These are phyloP conservation scores for Cryptomeria japonica DNA, from an alignment of 75 land plant genomes.

Conservation along the genomic window DNA sequence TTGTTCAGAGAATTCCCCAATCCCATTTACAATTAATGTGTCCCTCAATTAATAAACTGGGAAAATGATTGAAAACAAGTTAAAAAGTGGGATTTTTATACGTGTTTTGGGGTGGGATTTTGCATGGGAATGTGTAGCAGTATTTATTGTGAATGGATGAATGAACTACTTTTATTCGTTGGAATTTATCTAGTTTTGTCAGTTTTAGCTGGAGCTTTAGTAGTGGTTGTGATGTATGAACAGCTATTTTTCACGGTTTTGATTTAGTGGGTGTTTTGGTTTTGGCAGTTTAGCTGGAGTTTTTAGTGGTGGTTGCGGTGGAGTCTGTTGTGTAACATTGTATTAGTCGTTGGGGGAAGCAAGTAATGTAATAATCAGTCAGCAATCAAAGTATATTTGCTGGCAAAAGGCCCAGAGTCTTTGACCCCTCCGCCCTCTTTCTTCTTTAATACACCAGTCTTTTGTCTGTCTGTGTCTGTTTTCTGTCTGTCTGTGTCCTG, in stretches of 20 bases:
- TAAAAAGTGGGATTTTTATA: background rate
- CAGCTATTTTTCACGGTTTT: background rate
- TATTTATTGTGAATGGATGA: background rate
- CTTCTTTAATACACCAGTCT: background rate
- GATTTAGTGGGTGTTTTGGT: background rate
- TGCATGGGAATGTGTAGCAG: background rate
- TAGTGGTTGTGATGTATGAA: background rate
- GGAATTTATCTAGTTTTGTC: background rate
- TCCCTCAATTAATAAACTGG: background rate
- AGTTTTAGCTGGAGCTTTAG: background rate
- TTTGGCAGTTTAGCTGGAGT: background rate
- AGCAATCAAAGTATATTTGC: constrained; percentile 8
- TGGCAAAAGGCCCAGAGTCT: constrained; percentile 8
- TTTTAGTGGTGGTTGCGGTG: constrained; percentile 1
- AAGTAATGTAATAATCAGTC: background rate
- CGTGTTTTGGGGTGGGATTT: background rate
- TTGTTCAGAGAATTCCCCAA: background rate
- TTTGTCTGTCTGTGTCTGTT: constrained; percentile 3
- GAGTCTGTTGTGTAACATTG: background rate
- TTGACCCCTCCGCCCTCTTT: constrained; percentile 8
- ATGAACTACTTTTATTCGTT: background rate
- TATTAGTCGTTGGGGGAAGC: background rate
- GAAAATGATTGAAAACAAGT: background rate
- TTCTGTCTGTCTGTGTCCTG: constrained; percentile 7
- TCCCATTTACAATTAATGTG: background rate